Evolutionary conservation across 2,329 filamentous ascomycete genomes (phyloP).

Genomic region (Aspergillus sp.): DNA sequence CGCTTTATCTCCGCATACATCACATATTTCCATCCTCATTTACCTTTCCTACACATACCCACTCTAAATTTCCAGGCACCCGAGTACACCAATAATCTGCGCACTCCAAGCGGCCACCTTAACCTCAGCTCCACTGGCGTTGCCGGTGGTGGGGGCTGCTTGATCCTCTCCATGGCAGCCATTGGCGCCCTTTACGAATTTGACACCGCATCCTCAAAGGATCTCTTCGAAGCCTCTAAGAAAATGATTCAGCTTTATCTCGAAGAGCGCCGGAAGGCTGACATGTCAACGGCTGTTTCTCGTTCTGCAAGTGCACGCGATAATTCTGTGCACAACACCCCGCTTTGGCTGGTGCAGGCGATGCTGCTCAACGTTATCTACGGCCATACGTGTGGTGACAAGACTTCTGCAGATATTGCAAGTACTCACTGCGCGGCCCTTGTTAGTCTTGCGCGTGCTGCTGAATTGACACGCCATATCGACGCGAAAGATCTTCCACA

Average conservation of each 20-base stretch:
- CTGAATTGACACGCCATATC: conserved; percentile 64
- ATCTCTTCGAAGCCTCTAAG: conserved; percentile 89
- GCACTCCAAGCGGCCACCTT: conserved; percentile 54
- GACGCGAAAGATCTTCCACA: conserved; percentile 38
- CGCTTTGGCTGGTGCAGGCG: conserved; percentile 92
- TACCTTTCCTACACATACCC: conserved; percentile 91
- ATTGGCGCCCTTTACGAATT: conserved; percentile 84
- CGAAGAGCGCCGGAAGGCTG: conserved; percentile 83
- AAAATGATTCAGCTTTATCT: conserved; percentile 93
- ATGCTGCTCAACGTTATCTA: conserved; percentile 97
- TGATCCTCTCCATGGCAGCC: conserved; percentile 86
- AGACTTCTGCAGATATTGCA: conserved; percentile 85
- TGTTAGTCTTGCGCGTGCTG: conserved; percentile 85
- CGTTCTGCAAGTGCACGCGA: conserved; percentile 56
- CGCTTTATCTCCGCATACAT: conserved; percentile 89
- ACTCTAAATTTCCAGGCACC: conserved; percentile 87
- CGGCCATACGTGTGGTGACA: conserved; percentile 91
- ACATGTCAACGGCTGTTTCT: conserved; percentile 64
- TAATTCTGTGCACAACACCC: conserved; percentile 69
- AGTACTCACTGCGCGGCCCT: conserved; percentile 88
- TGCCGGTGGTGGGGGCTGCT: conserved; percentile 77
- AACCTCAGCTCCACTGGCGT: conserved; percentile 56
- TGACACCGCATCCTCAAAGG: conserved; percentile 74
- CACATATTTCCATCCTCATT: conserved; percentile 86
- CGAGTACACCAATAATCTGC: conserved; percentile 60